Base-by-base conservation (phyloP, 192 early-diverging fungal species). In the Gamsiella multidivaricata region DNA sequence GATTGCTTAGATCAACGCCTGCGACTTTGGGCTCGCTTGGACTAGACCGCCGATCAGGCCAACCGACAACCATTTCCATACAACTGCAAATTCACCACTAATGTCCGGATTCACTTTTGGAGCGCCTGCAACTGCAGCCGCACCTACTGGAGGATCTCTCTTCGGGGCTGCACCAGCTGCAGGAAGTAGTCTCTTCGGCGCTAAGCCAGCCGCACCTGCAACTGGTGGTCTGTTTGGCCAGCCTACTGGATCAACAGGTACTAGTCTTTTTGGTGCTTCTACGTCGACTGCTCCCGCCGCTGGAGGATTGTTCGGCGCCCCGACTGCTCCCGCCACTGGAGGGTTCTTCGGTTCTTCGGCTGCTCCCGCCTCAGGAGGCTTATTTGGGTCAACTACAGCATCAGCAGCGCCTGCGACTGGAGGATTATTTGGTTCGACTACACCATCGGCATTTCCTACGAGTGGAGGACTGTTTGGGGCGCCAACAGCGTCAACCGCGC, bases 21-120 rank as follows among this genome's bases (percentile, higher is more conserved):
- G n/a, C n/a, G n/a, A n/a, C n/a, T n/a, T n/a, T n/a, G n/a, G n/a
- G n/a, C n/a, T n/a, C n/a, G n/a, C n/a, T n/a, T n/a, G n/a, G n/a
- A n/a, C n/a, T n/a, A n/a, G n/a, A n/a, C n/a, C n/a, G n/a, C n/a
- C n/a, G n/a, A n/a, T n/a, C n/a, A n/a, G n/a, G n/a, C n/a, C n/a
- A n/a, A n/a, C n/a, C n/a, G n/a, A n/a, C n/a, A n/a, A n/a, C n/a
- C n/a, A n/a, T n/a, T n/a, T n/a, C 51, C n/a, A n/a, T 17, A 49
- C 18, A 8, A 56, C 3, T 10, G 5, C 26, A 15, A n/a, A 11
- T 47, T 53, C 26, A 39, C 2, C n/a, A 52, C n/a, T 64, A 52
- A 72, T 70, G 78, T 80, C 70, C 54, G 69, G 69, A 62, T 73
- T 78, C 58, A 53, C 73, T 23, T 78, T 78, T 18, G 73, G 73